Percentiles rank a stretch among this genome's conserved stretches.
These are phyloP conservation scores for Spergularia bocconei DNA, from an alignment of 148 eudicot species.

Conservation along the genomic window DNA sequence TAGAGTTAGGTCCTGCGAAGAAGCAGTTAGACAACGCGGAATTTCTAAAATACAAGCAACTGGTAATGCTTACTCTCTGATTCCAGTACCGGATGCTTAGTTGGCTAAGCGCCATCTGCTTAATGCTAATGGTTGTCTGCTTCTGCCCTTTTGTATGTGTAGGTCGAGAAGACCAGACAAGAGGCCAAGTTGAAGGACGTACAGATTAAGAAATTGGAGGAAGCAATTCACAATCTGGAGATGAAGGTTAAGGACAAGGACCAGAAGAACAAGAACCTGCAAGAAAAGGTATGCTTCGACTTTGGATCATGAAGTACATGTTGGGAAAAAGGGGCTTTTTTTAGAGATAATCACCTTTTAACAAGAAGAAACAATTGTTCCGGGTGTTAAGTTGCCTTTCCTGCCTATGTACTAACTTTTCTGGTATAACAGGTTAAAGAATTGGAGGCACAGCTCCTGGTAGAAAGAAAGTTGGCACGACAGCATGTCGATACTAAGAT, in stretches of 20 bases:
- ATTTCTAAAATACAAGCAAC: conserved; percentile 68
- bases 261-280: conserved; percentile 65
- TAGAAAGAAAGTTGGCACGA: conserved; percentile 86
- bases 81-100: neutral
- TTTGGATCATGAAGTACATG: neutral
- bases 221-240: conserved; percentile 59
- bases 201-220: conserved; percentile 85
- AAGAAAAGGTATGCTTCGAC: conserved; percentile 65
- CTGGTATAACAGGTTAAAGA: conserved; percentile 67
- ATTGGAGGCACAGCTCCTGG: conserved; percentile 77
- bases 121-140: neutral
- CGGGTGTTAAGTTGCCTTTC: neutral
- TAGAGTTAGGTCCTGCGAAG: conserved; percentile 96
- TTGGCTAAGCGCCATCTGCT: neutral
- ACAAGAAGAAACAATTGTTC: neutral
- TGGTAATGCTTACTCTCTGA: conserved; percentile 42
- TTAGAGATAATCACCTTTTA: neutral
- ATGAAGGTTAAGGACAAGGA: conserved; percentile 82
- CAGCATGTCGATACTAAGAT: conserved; percentile 84
- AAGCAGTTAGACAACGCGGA: conserved; percentile 82
- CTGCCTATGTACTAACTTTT: neutral
- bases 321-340: neutral
- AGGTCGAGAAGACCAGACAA: conserved; percentile 81
- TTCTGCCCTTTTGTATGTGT: conserved; percentile 4
- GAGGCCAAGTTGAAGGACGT: conserved; percentile 73